Evolutionary conservation across 164 flowering plant species (phyloP).

Genomic region (Pachysandra terminalis): DNA sequence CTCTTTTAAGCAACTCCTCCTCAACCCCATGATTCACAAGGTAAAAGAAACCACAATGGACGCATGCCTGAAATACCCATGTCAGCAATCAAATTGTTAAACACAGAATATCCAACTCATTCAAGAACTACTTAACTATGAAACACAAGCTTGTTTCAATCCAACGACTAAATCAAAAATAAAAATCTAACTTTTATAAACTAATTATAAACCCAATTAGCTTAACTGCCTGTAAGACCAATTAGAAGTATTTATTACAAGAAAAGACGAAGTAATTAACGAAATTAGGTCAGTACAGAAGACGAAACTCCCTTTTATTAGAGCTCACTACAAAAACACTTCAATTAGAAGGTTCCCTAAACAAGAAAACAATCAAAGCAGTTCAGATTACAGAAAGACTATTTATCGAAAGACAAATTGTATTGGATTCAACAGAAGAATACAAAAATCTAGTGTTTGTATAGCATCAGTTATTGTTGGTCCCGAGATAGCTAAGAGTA

Average conservation of each 20-base stretch:
- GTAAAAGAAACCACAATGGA: constrained; percentile 81
- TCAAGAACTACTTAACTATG: not conserved
- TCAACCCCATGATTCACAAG: constrained; percentile 81
- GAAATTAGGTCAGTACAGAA: no score
- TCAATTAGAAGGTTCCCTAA: no score
- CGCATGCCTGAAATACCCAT: constrained; percentile 55
- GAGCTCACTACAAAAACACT: no score
- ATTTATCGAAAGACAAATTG: not conserved
- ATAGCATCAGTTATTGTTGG: no score
- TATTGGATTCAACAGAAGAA: not conserved
- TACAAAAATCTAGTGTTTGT: not conserved
- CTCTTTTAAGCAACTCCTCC: constrained; percentile 41
- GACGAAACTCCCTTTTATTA: no score
- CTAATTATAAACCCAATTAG: no score
- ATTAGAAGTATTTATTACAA: no score
- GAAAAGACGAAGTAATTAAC: no score
- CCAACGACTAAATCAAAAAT: not conserved
- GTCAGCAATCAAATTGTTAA: not conserved
- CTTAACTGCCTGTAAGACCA: no score
- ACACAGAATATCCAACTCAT: not conserved
- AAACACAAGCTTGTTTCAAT: not conserved
- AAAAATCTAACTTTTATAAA: no score
- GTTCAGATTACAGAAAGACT: no score
- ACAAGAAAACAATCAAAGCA: no score
- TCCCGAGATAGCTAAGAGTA: not conserved